Percentiles rank a stretch among this genome's conserved stretches.
Evolutionary conservation across 805 yeast species (phyloP).

Genomic region (Metschnikowia baotianmanensis): DNA sequence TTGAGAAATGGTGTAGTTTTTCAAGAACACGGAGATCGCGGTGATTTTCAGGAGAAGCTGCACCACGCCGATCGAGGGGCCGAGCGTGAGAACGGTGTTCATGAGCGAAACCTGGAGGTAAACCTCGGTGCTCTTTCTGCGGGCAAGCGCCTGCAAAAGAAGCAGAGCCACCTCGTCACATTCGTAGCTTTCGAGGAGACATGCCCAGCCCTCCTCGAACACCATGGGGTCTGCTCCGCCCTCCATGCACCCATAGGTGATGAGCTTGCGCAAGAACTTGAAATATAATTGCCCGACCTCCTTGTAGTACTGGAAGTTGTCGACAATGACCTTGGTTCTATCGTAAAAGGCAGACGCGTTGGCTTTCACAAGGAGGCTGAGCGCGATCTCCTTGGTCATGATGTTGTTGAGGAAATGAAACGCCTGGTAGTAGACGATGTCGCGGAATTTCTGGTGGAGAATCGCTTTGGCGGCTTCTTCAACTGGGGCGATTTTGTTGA

Average conservation of each 20-base stretch:
- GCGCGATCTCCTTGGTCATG: constrained; percentile 19
- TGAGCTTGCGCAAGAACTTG: constrained; percentile 29
- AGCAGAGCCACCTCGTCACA: constrained; percentile 23
- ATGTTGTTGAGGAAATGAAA: constrained; percentile 35
- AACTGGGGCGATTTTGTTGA: constrained; percentile 5
- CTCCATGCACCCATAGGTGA: constrained; percentile 12
- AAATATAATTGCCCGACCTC: constrained; percentile 29
- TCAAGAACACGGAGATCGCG: constrained; percentile 15
- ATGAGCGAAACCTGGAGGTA: constrained; percentile 5
- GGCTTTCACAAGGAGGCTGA: constrained; percentile 11
- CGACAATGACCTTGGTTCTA: constrained; percentile 29
- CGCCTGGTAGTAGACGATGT: constrained; percentile 37
- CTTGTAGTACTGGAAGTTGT: constrained; percentile 34
- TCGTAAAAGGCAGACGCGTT: constrained; percentile 19
- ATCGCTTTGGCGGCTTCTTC: constrained; percentile 20
- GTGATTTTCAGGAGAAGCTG: constrained; percentile 15
- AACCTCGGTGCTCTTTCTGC: not conserved
- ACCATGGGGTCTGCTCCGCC: constrained; percentile 11
- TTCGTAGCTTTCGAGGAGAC: constrained; percentile 16
- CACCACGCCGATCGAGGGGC: constrained; percentile 9
- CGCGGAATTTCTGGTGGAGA: constrained; percentile 24
- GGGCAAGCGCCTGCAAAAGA: constrained; percentile 22
- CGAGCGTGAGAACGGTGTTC: constrained; percentile 4
- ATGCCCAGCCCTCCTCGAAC: constrained; percentile 12
- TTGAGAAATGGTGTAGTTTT: constrained; percentile 4